Conservation (phyloP, 768 basidiomycete species). For the Boletus huronensis region DNA sequence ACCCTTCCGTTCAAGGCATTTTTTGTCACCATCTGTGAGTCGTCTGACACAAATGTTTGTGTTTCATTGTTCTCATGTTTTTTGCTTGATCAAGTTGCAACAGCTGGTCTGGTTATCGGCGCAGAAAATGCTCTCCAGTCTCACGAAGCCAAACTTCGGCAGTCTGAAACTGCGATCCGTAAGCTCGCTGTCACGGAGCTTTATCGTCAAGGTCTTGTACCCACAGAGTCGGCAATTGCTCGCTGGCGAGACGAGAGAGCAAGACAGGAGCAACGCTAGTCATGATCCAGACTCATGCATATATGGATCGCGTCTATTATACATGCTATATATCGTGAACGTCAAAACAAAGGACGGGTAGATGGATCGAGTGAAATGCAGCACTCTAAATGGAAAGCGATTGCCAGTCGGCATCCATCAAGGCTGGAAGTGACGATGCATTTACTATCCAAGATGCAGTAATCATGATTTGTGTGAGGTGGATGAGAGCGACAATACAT, state of each 20-base stretch:
- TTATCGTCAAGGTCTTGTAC: slow-evolving; percentile 67
- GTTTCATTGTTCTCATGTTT: neutral
- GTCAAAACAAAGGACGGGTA: neutral
- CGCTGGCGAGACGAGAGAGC: slow-evolving; percentile 63
- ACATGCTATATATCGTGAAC: slow-evolving; percentile 10
- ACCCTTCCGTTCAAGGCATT: slow-evolving; percentile 80
- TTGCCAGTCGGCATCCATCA: neutral
- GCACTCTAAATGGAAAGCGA: slow-evolving; percentile 16
- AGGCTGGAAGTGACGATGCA: neutral
- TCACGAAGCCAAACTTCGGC: slow-evolving; percentile 64
- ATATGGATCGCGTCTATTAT: slow-evolving; percentile 6
- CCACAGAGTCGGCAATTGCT: slow-evolving; percentile 80
- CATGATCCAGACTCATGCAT: slow-evolving; percentile 6
- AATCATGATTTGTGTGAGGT: slow-evolving; percentile 9
- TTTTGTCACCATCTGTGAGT: slow-evolving; percentile 67
- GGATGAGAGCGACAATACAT: slow-evolving; percentile 14
- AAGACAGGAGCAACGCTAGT: slow-evolving; percentile 12
- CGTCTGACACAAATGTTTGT: neutral
- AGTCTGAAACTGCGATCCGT: slow-evolving; percentile 65
- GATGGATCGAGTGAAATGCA: slow-evolving; percentile 13
- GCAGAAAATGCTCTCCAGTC: slow-evolving; percentile 73
- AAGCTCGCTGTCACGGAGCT: slow-evolving; percentile 73
- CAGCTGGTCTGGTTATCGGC: slow-evolving; percentile 66
- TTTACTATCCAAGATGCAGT: slow-evolving; percentile 12
- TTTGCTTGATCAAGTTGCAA: slow-evolving; percentile 50